These are phyloP conservation scores for Podospora fimiseda DNA, from an alignment of 495 filamentous ascomycete species.

Conservation along the genomic window DNA sequence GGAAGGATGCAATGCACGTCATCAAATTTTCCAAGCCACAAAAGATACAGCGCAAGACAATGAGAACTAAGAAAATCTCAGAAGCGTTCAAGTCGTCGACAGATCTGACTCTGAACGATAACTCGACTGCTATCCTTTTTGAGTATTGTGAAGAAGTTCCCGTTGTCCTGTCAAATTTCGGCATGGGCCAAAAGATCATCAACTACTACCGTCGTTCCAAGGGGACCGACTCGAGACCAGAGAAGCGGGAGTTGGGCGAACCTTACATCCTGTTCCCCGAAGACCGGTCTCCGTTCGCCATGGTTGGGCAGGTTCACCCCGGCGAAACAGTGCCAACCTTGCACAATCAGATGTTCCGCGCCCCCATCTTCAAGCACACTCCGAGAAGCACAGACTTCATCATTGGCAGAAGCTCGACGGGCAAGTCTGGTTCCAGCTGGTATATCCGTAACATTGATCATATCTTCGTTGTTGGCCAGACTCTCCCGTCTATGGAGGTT, in stretches of 20 bases:
- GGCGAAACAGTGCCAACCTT: constrained; percentile 84
- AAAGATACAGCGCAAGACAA: constrained; percentile 73
- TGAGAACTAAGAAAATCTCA: constrained; percentile 66
- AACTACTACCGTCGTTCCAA: constrained; percentile 93
- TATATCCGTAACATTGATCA: constrained; percentile 84
- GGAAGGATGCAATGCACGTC: constrained; percentile 42
- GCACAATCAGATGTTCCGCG: constrained; percentile 91
- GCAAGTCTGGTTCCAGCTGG: constrained; percentile 64
- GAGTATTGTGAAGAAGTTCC: constrained; percentile 96
- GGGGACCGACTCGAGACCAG: constrained; percentile 55
- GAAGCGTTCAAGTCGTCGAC: constrained; percentile 67
- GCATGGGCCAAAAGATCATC: constrained; percentile 91
- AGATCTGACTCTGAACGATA: constrained; percentile 79
- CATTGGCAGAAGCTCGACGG: constrained; percentile 72
- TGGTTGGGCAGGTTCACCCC: constrained; percentile 86
- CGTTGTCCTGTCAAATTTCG: constrained; percentile 85
- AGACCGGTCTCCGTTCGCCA: constrained; percentile 90
- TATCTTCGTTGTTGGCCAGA: constrained; percentile 82
- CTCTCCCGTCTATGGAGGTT: constrained; percentile 84
- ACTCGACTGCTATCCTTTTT: constrained; percentile 74
- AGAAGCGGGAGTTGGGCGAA: constrained; percentile 65
- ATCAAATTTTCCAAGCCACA: constrained; percentile 55
- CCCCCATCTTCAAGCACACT: constrained; percentile 84
- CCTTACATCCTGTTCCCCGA: constrained; percentile 78
- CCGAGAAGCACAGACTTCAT: constrained; percentile 78